Evolutionary conservation across 257 asterid species (phyloP).

Genomic region (Solanum corneliomulleri): DNA sequence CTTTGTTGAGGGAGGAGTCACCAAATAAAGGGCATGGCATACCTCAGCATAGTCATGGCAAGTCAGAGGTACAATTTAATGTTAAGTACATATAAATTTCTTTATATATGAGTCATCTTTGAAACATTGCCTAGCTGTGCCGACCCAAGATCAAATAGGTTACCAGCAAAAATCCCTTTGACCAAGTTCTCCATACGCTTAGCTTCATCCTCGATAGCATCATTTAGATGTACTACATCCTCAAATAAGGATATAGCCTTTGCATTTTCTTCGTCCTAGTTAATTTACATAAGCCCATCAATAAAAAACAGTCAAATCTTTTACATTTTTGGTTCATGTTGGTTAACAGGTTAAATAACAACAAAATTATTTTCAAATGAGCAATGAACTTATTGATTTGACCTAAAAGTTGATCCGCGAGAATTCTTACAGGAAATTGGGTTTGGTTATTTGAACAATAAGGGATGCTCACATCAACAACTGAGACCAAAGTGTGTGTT

Average conservation of each 20-base stretch:
- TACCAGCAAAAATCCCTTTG: constrained; percentile 94
- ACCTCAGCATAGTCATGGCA: not conserved
- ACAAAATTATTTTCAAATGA: not conserved
- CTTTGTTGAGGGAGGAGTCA: not conserved
- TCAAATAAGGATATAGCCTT: constrained; percentile 81
- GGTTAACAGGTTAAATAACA: not conserved
- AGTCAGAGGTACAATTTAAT: not conserved
- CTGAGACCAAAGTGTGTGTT: not conserved
- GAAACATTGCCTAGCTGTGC: constrained; percentile 51
- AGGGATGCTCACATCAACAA: not conserved
- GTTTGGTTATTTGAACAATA: not conserved
- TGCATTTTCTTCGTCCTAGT: constrained; percentile 85
- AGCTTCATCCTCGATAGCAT: constrained; percentile 56
- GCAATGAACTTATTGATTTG: not conserved
- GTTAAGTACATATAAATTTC: not conserved
- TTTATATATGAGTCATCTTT: not conserved
- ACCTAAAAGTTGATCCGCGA: not conserved
- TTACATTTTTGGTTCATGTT: not conserved
- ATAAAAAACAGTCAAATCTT: not conserved
- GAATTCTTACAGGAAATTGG: not conserved
- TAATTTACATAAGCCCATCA: not conserved
- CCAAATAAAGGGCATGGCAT: not conserved
- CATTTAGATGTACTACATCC: constrained; percentile 63
- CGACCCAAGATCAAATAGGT: constrained; percentile 96
- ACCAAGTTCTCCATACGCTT: constrained; percentile 68